Percentiles rank a stretch among this genome's conserved stretches.
Evolutionary conservation across 305 asterid species (phyloP).

Genomic region (Solanum chacoense): DNA sequence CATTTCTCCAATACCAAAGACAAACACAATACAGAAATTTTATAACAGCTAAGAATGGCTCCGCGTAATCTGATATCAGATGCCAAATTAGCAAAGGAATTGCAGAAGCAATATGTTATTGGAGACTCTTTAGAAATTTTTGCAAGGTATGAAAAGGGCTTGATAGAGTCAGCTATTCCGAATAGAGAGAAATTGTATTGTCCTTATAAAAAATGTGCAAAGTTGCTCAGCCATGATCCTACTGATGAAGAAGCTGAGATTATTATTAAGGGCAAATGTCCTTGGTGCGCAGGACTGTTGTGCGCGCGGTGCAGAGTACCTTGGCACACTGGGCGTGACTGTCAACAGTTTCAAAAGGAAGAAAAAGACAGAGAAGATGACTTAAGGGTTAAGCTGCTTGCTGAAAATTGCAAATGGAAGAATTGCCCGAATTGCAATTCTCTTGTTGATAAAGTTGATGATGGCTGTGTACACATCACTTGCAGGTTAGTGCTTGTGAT

Average conservation of each 20-base stretch:
- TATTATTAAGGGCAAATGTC: conserved; percentile 5
- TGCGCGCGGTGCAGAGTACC: conserved; percentile 15
- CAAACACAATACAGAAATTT: not conserved
- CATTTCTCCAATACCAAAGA: not conserved
- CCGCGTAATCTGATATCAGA: not conserved
- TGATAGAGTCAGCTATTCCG: not conserved
- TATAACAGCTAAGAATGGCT: not conserved
- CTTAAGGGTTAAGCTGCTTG: conserved; percentile 8
- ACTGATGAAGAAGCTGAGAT: not conserved
- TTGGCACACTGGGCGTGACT: conserved; percentile 13
- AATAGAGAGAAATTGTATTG: conserved; percentile 6
- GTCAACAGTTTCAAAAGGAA: conserved; percentile 1
- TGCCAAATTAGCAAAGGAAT: not conserved
- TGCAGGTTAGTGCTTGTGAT: conserved; percentile 34
- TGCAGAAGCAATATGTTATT: not conserved
- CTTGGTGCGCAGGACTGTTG: conserved; percentile 6
- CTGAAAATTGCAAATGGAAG: conserved; percentile 14
- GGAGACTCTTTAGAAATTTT: not conserved
- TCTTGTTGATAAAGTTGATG: conserved; percentile 14
- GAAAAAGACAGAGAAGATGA: conserved; percentile 7
- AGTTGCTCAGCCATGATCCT: conserved; percentile 1
- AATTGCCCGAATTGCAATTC: conserved; percentile 13
- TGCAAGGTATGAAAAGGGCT: not conserved
- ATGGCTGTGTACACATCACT: conserved; percentile 30
- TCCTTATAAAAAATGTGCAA: conserved; percentile 11